Evolutionary conservation across 2,329 filamentous ascomycete species (phyloP).

Genomic region (Cordyceps cateniannulata): DNA sequence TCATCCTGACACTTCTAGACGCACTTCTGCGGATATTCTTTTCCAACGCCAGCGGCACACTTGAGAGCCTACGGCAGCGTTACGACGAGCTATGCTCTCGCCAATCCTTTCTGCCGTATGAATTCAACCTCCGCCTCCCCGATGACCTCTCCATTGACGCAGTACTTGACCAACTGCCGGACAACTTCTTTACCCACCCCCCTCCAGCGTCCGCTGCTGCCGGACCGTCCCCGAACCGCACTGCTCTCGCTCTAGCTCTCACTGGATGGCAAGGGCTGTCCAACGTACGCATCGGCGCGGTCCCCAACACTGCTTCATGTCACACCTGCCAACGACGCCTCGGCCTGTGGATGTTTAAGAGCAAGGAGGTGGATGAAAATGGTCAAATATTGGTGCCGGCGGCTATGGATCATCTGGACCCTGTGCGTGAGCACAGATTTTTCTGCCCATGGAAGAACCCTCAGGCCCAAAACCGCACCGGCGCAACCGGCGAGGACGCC

Average conservation of each 20-base stretch:
- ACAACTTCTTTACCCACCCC: slow-evolving; percentile 47
- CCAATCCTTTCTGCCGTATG: slow-evolving; percentile 52
- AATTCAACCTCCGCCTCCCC: slow-evolving; percentile 55
- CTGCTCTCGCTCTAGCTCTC: slow-evolving; percentile 62
- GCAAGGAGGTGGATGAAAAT: slow-evolving; percentile 56
- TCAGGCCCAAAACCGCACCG: slow-evolving; percentile 45
- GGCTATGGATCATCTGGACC: slow-evolving; percentile 62
- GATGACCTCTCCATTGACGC: slow-evolving; percentile 44
- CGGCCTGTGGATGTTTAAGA: slow-evolving; percentile 90
- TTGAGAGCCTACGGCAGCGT: slow-evolving; percentile 53
- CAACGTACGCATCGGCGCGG: slow-evolving; percentile 47
- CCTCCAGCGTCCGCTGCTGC: slow-evolving; percentile 23
- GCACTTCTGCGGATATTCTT: slow-evolving; percentile 56
- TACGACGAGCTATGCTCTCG: slow-evolving; percentile 57
- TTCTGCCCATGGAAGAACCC: slow-evolving; percentile 77
- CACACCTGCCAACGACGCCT: slow-evolving; percentile 80
- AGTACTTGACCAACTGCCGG: slow-evolving; percentile 43
- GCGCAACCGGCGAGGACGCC: slow-evolving; percentile 27
- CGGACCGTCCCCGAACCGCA: slow-evolving; percentile 40
- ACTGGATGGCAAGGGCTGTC: slow-evolving; percentile 69
- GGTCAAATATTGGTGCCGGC: slow-evolving; percentile 50
- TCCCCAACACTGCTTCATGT: slow-evolving; percentile 71
- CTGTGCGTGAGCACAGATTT: slow-evolving; percentile 67
- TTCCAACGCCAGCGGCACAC: slow-evolving; percentile 51
- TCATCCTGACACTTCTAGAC: slow-evolving; percentile 31